These are phyloP conservation scores for Podospora australis DNA, from an alignment of 495 filamentous ascomycete species.

Conservation along the genomic window DNA sequence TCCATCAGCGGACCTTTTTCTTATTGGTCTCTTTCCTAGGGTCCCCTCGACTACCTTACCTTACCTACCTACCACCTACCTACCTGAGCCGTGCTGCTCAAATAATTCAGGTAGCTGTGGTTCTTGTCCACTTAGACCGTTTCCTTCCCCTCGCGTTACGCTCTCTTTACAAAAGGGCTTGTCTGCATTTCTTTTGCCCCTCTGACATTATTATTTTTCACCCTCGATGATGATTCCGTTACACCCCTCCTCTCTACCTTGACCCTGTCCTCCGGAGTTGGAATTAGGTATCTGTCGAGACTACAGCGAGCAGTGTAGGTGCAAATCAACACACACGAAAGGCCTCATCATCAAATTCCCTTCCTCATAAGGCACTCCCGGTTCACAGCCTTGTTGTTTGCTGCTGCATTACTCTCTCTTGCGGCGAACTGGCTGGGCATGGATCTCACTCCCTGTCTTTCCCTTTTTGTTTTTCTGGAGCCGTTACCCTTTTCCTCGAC, in stretches of 20 bases:
- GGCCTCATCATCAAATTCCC: too few species aligned
- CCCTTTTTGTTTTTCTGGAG: neutral
- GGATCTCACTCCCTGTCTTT: neutral
- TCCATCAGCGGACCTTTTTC: constrained; percentile 10
- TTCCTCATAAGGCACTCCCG: too few species aligned
- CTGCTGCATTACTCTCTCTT: too few species aligned
- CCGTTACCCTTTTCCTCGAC: constrained; percentile 7
- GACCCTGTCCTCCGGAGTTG: too few species aligned
- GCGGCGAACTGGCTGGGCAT: too few species aligned
- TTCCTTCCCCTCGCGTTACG: constrained; percentile 22
- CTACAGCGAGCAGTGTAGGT: too few species aligned
- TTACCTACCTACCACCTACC: neutral
- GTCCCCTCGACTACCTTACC: neutral
- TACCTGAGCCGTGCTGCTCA: constrained; percentile 4
- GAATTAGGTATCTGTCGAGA: too few species aligned
- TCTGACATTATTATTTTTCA: constrained; percentile 4
- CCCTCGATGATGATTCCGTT: neutral
- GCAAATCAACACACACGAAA: too few species aligned
- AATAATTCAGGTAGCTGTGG: constrained; percentile 7
- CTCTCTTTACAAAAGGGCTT: constrained; percentile 13
- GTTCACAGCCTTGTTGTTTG: too few species aligned
- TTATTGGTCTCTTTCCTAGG: constrained; percentile 5
- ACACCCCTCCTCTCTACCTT: too few species aligned
- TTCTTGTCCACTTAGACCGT: constrained; percentile 21
- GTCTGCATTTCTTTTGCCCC: constrained; percentile 4